Evolutionary conservation across 1,284 basidiomycete species (phyloP).

Genomic region (Sporisorium exsertum): DNA sequence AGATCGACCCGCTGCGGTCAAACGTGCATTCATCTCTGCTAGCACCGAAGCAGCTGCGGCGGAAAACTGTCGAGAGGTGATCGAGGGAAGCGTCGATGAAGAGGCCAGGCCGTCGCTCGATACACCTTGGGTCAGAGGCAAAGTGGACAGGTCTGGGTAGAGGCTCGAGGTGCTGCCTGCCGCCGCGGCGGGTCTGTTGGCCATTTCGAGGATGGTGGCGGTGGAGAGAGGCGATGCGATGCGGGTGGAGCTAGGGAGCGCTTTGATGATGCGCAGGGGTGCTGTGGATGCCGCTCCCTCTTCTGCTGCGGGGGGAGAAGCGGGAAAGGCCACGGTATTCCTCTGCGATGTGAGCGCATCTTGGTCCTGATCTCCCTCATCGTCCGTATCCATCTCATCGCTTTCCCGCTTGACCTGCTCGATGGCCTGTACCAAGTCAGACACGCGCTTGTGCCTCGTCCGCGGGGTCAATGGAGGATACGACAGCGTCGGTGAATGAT

Average conservation of each 20-base stretch:
- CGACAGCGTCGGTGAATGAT: not conserved
- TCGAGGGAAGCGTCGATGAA: conserved; percentile 44
- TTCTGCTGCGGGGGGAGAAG: conserved; percentile 2
- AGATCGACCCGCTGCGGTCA: conserved; percentile 42
- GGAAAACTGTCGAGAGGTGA: conserved; percentile 45
- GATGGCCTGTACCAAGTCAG: conserved; percentile 44
- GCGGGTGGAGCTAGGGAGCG: conserved; percentile 33
- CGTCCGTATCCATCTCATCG: conserved; percentile 32
- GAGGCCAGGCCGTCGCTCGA: conserved; percentile 27
- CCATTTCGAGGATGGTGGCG: conserved; percentile 38
- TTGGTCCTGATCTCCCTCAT: conserved; percentile 23
- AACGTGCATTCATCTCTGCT: conserved; percentile 57
- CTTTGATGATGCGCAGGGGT: conserved; percentile 55
- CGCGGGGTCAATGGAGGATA: conserved; percentile 37
- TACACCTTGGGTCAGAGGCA: conserved; percentile 26
- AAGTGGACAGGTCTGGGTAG: conserved; percentile 35
- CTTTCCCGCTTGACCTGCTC: conserved; percentile 35
- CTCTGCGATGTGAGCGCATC: conserved; percentile 9
- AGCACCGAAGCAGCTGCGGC: conserved; percentile 50
- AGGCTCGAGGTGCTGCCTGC: conserved; percentile 18
- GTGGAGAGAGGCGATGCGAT: conserved; percentile 36
- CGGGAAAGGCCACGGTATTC: conserved; percentile 29
- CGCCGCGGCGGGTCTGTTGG: not conserved
- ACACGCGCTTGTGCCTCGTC: conserved; percentile 34
- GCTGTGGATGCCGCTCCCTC: conserved; percentile 15